Conservation (phyloP, 2,329 filamentous ascomycete species). For the Aspergillus sp. region DNA sequence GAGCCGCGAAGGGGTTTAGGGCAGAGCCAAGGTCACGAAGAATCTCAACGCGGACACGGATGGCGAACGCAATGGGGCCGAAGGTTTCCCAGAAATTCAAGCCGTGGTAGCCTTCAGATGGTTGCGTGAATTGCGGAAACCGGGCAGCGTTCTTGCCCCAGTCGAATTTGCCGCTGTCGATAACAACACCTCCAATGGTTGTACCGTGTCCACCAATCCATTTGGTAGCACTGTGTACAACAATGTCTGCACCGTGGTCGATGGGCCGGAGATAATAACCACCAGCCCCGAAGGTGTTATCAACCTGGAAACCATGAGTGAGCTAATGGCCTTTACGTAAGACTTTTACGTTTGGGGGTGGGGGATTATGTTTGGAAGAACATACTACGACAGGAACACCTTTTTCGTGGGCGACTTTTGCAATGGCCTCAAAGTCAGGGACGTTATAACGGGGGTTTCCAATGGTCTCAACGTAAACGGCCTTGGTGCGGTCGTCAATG, state of each 20-base stretch:
- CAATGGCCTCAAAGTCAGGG: constrained; percentile 85
- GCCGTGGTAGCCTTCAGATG: constrained; percentile 82
- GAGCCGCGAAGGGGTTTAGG: constrained; percentile 87
- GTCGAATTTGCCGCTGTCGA: constrained; percentile 90
- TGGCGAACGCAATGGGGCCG: constrained; percentile 78
- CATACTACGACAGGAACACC: constrained; percentile 64
- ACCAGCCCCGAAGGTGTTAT: constrained; percentile 94
- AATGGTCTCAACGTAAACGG: constrained; percentile 87
- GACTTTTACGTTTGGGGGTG: too few relatives aligned
- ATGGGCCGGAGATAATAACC: constrained; percentile 87
- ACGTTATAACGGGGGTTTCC: constrained; percentile 94
- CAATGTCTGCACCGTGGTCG: constrained; percentile 87
- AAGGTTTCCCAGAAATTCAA: constrained; percentile 95
- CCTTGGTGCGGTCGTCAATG: constrained; percentile 93
- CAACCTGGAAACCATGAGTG: constrained; percentile 57
- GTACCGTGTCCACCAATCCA: constrained; percentile 97
- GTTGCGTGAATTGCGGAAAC: constrained; percentile 92
- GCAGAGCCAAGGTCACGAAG: constrained; percentile 80
- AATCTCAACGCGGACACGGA: constrained; percentile 84
- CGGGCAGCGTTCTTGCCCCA: constrained; percentile 81
- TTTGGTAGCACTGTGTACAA: constrained; percentile 92
- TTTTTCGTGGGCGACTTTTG: constrained; percentile 71
- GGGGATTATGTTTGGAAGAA: too few relatives aligned
- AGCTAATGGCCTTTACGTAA: not conserved
- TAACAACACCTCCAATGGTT: constrained; percentile 80